Evolutionary conservation across 768 basidiomycete genomes (phyloP).

Genomic region (Dentipellis fragilis): DNA sequence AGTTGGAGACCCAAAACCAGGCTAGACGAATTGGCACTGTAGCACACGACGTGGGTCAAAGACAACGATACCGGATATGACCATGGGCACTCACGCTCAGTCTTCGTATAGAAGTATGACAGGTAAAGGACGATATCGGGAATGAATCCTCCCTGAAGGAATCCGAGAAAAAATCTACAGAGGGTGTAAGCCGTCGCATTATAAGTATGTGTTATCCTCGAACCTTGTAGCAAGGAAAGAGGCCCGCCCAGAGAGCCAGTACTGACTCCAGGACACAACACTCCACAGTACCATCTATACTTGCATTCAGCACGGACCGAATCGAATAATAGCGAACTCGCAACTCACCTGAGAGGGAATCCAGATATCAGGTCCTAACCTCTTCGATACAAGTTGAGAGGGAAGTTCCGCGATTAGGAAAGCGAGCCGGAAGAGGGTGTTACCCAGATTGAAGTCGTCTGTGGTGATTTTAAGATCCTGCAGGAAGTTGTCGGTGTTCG

Average conservation of each 20-base stretch:
- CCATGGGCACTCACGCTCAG: conserved; percentile 31
- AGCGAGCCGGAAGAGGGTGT: conserved; percentile 39
- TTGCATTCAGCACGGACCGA: background rate
- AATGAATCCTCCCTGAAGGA: conserved; percentile 57
- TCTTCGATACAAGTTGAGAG: conserved; percentile 58
- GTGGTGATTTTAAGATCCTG: conserved; percentile 49
- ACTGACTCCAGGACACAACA: conserved; percentile 44
- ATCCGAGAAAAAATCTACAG: conserved; percentile 40
- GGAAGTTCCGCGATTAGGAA: conserved; percentile 43
- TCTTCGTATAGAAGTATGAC: conserved; percentile 54
- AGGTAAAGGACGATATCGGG: conserved; percentile 57
- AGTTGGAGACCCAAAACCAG: conserved; percentile 59
- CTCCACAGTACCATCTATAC: conserved; percentile 47
- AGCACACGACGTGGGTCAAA: background rate
- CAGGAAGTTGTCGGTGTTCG: conserved; percentile 64
- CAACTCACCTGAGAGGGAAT: conserved; percentile 41
- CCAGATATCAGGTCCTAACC: conserved; percentile 60
- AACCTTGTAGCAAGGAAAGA: conserved; percentile 48
- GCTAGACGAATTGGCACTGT: conserved; percentile 57
- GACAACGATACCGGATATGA: background rate
- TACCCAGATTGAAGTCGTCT: conserved; percentile 55
- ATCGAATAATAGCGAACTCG: background rate
- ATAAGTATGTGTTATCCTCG: conserved; percentile 2
- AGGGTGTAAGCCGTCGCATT: background rate
- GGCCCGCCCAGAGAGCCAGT: conserved; percentile 41